A percentile compares a stretch with the other conserved stretches of the same genome.
These are phyloP conservation scores for Aristolochia californica DNA, from an alignment of 164 flowering plant genomes.

Conservation along the genomic window DNA sequence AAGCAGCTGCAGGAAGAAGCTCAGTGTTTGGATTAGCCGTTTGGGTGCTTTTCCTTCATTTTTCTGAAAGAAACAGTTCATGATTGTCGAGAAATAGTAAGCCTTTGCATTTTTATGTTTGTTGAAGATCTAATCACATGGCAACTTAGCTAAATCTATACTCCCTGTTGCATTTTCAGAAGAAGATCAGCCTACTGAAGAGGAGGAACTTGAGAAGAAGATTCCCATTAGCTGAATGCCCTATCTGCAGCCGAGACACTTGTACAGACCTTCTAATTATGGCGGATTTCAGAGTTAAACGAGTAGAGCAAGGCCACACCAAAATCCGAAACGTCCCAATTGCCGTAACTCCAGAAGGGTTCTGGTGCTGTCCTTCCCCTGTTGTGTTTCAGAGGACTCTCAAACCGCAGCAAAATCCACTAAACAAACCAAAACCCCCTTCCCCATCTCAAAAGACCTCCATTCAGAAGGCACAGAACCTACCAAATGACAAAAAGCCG, in stretches of 20 bases:
- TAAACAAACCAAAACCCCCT: constrained; percentile 47
- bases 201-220: no score
- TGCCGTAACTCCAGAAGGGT: constrained; percentile 98
- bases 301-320: constrained; percentile 59
- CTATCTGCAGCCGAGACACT: background rate
- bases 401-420: constrained; percentile 42
- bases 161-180: no score
- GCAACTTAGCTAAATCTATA: no score
- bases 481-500: constrained; percentile 33
- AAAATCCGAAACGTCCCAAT: constrained; percentile 87
- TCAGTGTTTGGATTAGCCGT: no score
- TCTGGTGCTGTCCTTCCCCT: constrained; percentile 98
- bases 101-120: no score
- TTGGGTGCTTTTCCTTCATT: no score
- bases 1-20: no score
- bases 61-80: no score
- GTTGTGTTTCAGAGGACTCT: constrained; percentile 67
- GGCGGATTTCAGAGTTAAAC: constrained; percentile 67
- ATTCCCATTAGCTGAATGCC: no score
- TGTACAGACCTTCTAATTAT: constrained; percentile 13
- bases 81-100: no score
- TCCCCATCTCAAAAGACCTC: constrained; percentile 35
- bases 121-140: no score
- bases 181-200: no score
- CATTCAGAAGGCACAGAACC: constrained; percentile 36